Evolutionary conservation across 257 asterid species (phyloP), one percentile per base, ranked within the genome.

Genomic region (Orobanche coerulescens): DNA sequence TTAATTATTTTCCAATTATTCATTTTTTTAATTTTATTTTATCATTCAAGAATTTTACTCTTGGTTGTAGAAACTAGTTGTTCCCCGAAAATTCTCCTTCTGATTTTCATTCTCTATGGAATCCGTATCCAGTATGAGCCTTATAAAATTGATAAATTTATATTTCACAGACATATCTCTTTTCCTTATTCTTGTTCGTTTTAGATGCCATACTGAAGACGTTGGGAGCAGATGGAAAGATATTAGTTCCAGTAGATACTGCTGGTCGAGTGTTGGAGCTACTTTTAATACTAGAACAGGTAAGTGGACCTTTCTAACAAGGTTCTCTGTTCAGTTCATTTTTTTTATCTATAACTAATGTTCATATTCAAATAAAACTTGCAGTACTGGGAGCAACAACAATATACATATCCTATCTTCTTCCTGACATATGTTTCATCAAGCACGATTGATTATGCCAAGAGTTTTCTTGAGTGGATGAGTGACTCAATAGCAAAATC

Each of bases 391-490:
- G 84, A 80, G 76, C 89, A 82, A 43, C 70, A 84, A 50, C 83
- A 82, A 71, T 74, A 84, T 58, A 60, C 82, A 36, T 81, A 79
- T 78, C 95, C 99, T 63, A 83, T 93, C 69, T 89, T 68, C 83
- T 89, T 86, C 61, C 86, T 93, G 67, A 80, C 97, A 25, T 80
- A 89, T 59, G 95, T 89, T 69, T 74, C 97, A 26, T 89, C 99
- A 47, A 93, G 97, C 79, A 89, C 96, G 4, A 75, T 93, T 74
- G 96, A 89, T 74, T 93, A 81, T 72, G 97, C 70, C 55, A 93
- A 89, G 87, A 86, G 97, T 77, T 89, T 86, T 70, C 96, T 93
- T 48, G 99, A 93, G 80, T 93, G 94, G 95, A 93, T 88, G 99
- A 84, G 97, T 70, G 99, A 93, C 73, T 80, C 89, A 68, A 86